phyloP scores from a whole-genome alignment of 805 yeast genomes.

The Ogataea pini region DNA sequence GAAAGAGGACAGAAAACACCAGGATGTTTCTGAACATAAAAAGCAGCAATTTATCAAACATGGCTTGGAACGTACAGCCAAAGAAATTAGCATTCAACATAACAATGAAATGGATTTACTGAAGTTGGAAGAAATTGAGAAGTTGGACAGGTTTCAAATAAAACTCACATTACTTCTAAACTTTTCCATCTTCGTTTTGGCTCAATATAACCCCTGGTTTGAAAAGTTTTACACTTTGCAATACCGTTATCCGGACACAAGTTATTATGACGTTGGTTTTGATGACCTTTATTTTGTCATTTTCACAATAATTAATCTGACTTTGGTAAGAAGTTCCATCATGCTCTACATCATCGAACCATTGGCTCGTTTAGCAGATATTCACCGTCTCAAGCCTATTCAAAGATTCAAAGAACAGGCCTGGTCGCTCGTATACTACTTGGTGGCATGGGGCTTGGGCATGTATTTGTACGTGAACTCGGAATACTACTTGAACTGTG shows the following conservation, averaged over 20 bases:
- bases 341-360: slow-evolving; percentile 63
- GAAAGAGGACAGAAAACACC: slow-evolving; percentile 5
- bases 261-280: slow-evolving; percentile 53
- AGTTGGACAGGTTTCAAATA: slow-evolving; percentile 24
- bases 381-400: slow-evolving; percentile 50
- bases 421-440: slow-evolving; percentile 69
- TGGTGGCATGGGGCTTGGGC: slow-evolving; percentile 57
- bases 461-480: slow-evolving; percentile 55
- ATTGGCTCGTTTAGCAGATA: slow-evolving; percentile 47
- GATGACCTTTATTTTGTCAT: slow-evolving; percentile 57
- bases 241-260: slow-evolving; percentile 33
- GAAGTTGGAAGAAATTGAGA: slow-evolving; percentile 14
- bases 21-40: not conserved
- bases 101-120: slow-evolving; percentile 2
- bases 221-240: slow-evolving; percentile 44
- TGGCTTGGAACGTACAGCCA: not conserved
- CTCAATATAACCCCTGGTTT: slow-evolving; percentile 28
- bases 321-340: slow-evolving; percentile 58
- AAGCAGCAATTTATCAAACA: not conserved
- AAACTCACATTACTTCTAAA: slow-evolving; percentile 21
- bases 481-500: slow-evolving; percentile 58
- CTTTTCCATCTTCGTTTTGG: slow-evolving; percentile 16
- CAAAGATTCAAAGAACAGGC: slow-evolving; percentile 85
- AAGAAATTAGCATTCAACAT: not conserved
- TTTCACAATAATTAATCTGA: slow-evolving; percentile 54